Percentiles rank a stretch among this genome's conserved stretches.
These are phyloP conservation scores for Calonectria honghensis DNA, from an alignment of 2,329 filamentous ascomycete genomes.

Conservation along the genomic window DNA sequence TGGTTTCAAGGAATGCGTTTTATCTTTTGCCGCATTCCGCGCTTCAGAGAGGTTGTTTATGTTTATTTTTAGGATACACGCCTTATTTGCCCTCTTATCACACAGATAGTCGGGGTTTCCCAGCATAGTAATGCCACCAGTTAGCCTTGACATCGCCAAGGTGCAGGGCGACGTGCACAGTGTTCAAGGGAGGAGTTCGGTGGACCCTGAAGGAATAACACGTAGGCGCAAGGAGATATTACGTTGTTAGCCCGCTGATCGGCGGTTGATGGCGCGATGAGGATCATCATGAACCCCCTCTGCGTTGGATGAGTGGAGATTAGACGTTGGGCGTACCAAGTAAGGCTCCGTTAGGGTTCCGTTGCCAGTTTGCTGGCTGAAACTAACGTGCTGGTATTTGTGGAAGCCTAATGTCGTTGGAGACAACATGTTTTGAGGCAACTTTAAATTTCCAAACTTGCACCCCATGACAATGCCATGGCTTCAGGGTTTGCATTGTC, in stretches of 20 bases:
- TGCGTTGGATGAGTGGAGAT: conserved; percentile 16
- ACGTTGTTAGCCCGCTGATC: conserved; percentile 11
- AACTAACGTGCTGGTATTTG: neutral
- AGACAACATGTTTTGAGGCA: neutral
- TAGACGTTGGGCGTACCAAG: conserved; percentile 20
- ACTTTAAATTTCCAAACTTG: neutral
- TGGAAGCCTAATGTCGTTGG: neutral
- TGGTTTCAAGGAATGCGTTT: neutral
- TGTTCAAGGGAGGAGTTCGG: neutral
- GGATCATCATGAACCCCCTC: conserved; percentile 15
- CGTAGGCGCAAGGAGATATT: conserved; percentile 13
- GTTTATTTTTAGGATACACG: neutral
- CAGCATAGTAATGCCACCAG: neutral
- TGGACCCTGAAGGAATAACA: neutral
- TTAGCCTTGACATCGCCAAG: neutral
- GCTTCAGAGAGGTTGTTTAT: neutral
- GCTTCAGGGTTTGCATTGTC: neutral
- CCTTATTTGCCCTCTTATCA: neutral
- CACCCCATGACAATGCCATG: neutral
- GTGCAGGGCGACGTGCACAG: neutral
- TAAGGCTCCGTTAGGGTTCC: conserved; percentile 17
- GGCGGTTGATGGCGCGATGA: conserved; percentile 19
- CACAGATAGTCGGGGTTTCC: neutral
- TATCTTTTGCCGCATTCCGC: neutral
- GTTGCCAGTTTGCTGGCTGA: neutral